Conservation (phyloP, 75 land plant species). For the Cunninghamia lanceolata region DNA sequence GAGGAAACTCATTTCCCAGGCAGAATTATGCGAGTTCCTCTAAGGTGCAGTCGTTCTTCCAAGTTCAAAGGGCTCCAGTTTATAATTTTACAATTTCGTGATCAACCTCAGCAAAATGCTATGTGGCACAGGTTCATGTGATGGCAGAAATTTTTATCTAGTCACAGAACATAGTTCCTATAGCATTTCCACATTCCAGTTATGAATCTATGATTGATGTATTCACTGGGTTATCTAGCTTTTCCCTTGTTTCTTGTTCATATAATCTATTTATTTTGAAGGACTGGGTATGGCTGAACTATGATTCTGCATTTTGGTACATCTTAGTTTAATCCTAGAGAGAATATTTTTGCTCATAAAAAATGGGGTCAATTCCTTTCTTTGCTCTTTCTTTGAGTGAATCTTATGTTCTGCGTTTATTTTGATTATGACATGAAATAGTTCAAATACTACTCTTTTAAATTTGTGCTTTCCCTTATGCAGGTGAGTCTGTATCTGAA, state of each 20-base stretch:
- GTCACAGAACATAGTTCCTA: neutral
- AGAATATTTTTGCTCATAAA: neutral
- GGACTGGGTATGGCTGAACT: neutral
- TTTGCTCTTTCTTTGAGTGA: neutral
- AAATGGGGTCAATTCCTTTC: neutral
- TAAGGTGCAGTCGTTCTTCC: neutral
- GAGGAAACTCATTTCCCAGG: neutral
- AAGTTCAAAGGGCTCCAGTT: too few species aligned
- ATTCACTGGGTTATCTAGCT: neutral
- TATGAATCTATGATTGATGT: neutral
- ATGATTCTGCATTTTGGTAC: neutral
- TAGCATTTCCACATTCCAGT: neutral
- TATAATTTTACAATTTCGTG: neutral
- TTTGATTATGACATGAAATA: neutral
- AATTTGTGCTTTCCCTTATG: constrained; percentile 4
- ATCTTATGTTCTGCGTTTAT: neutral
- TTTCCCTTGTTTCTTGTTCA: neutral
- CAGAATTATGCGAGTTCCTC: neutral
- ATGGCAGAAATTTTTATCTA: too few species aligned
- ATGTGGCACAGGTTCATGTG: neutral
- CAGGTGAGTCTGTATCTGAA: constrained; percentile 79
- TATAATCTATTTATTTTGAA: neutral
- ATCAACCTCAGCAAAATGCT: neutral
- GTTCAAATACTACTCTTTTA: neutral
- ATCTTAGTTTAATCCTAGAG: neutral